Conservation (phyloP, 2,329 filamentous ascomycete species). For the Calonectria multiphialidica region DNA sequence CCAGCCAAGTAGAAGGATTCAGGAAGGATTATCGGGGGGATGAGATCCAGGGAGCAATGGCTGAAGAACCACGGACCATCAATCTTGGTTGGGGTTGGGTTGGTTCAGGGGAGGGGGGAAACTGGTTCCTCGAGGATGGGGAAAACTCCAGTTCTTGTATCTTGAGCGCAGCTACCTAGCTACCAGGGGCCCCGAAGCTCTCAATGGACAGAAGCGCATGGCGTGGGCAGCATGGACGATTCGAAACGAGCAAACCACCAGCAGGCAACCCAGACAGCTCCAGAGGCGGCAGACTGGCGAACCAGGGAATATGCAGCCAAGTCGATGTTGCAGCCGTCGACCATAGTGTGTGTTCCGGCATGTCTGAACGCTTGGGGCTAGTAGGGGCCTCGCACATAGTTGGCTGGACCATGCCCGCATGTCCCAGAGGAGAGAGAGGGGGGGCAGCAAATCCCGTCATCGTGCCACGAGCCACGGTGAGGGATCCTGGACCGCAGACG, state of each 20-base stretch:
- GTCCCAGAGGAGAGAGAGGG: constrained; percentile 5
- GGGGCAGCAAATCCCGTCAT: constrained; percentile 17
- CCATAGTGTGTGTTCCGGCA: constrained; percentile 21
- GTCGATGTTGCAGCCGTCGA: constrained; percentile 14
- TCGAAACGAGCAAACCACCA: constrained; percentile 10
- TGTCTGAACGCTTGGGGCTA: constrained; percentile 14
- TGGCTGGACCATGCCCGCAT: constrained; percentile 12
- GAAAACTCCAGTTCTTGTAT: constrained; percentile 26
- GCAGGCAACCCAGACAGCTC: constrained; percentile 2
- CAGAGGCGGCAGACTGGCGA: constrained; percentile 16
- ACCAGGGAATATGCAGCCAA: constrained; percentile 19
- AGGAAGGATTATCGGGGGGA: not conserved
- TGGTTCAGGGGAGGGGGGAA: constrained; percentile 4
- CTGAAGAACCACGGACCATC: constrained; percentile 20
- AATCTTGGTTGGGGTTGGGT: constrained; percentile 8
- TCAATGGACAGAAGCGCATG: constrained; percentile 4
- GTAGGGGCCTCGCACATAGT: constrained; percentile 13
- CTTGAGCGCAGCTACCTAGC: not conserved
- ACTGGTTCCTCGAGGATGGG: not conserved
- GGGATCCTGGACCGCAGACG: constrained; percentile 4
- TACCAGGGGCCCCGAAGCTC: constrained; percentile 4
- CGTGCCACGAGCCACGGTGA: constrained; percentile 7
- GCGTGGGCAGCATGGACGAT: constrained; percentile 19
- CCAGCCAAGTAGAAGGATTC: not conserved
- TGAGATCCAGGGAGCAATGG: not conserved